These are phyloP conservation scores for Ogataea naganishii DNA, from an alignment of 805 yeast species.

Conservation along the genomic window DNA sequence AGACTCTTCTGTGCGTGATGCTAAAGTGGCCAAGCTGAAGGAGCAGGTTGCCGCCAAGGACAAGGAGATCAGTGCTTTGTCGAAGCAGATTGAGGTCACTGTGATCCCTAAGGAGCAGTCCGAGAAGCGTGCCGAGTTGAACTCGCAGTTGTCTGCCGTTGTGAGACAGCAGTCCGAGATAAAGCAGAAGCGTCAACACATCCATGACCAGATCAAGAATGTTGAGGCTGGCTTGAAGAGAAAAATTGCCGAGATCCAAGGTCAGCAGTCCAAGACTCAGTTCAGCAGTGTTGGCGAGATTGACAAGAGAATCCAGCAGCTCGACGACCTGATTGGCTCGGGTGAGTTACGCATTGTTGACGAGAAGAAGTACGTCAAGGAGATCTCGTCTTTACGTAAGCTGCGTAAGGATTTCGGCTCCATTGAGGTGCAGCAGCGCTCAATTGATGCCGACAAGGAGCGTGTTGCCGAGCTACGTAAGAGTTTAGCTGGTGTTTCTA, in stretches of 20 bases:
- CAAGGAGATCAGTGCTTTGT: slow-evolving; percentile 39
- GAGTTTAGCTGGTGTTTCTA: slow-evolving; percentile 47
- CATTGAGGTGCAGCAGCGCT: slow-evolving; percentile 66
- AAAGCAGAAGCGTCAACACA: slow-evolving; percentile 22
- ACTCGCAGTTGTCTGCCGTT: slow-evolving; percentile 34
- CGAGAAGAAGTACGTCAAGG: slow-evolving; percentile 79
- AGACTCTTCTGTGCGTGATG: slow-evolving; percentile 57
- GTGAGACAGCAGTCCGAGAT: slow-evolving; percentile 29
- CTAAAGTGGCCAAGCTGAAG: slow-evolving; percentile 43
- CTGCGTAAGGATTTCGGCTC: slow-evolving; percentile 68
- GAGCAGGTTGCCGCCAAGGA: slow-evolving; percentile 59
- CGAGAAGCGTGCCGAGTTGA: slow-evolving; percentile 40
- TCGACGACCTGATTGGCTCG: slow-evolving; percentile 68
- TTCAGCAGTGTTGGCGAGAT: slow-evolving; percentile 64
- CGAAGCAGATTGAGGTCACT: slow-evolving; percentile 46
- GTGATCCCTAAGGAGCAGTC: slow-evolving; percentile 40
- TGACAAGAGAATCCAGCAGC: slow-evolving; percentile 50
- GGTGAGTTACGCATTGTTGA: slow-evolving; percentile 84
- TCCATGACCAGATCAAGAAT: slow-evolving; percentile 58
- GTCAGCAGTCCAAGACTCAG: slow-evolving; percentile 58
- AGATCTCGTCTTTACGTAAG: slow-evolving; percentile 76
- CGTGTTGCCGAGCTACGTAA: slow-evolving; percentile 71
- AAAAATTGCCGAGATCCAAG: slow-evolving; percentile 66
- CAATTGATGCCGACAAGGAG: slow-evolving; percentile 69
- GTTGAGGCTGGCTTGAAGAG: slow-evolving; percentile 66